These are phyloP conservation scores for Triticum timopheevii DNA, from an alignment of 176 grass and related monocot species.

Conservation along the genomic window DNA sequence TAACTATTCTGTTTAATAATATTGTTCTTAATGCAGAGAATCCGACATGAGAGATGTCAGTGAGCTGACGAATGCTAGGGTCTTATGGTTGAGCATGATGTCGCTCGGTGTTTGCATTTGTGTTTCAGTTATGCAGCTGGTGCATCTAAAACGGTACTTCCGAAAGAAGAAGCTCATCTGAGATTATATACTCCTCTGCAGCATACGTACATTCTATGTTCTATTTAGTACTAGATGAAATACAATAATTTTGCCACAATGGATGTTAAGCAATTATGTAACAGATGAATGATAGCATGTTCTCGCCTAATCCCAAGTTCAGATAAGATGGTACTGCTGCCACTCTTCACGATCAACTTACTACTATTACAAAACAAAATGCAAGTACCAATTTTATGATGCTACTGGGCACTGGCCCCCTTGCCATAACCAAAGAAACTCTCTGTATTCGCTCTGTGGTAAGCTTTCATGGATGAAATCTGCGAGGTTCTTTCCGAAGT, in stretches of 20 bases:
- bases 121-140: conserved; percentile 53
- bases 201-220: conserved; percentile 10
- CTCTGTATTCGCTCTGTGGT: conserved; percentile 64
- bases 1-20: not conserved
- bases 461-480: conserved; percentile 69
- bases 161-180: conserved; percentile 80
- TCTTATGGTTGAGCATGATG: conserved; percentile 61
- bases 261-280: conserved; percentile 23
- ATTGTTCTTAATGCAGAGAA: conserved; percentile 53
- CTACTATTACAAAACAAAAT: conserved; percentile 27
- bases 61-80: conserved; percentile 63
- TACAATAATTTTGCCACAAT: not conserved
- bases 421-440: conserved; percentile 71
- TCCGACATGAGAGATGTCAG: conserved; percentile 57
- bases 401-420: conserved; percentile 18
- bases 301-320: conserved; percentile 5
- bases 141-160: conserved; percentile 66
- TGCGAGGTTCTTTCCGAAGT: conserved; percentile 51
- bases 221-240: conserved; percentile 6
- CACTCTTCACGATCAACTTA: conserved; percentile 24
- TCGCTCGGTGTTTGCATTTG: conserved; percentile 64
- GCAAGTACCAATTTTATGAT: conserved; percentile 21
- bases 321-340: conserved; percentile 22
- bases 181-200: conserved; percentile 25
- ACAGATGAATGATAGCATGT: conserved; percentile 1